These are phyloP conservation scores for Alternaria sp. DNA, from an alignment of 2,329 filamentous ascomycete genomes.

Conservation along the genomic window DNA sequence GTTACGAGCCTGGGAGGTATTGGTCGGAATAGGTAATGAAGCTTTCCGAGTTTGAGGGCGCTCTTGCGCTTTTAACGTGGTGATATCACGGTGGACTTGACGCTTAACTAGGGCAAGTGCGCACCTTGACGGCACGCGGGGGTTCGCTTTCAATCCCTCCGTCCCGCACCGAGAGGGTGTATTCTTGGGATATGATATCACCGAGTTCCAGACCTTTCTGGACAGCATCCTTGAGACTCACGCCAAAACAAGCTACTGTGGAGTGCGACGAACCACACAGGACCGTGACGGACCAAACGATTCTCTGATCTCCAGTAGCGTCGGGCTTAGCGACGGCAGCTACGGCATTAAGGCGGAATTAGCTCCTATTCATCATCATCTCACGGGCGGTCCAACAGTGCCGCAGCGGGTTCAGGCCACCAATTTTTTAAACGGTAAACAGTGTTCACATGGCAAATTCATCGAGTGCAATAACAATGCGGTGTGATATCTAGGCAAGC, in stretches of 20 bases:
- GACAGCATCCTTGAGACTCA: neutral
- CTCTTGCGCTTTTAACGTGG: neutral
- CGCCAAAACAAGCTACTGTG: neutral
- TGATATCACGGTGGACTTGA: neutral
- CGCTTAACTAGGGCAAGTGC: neutral
- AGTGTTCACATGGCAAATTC: neutral
- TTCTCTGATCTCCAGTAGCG: neutral
- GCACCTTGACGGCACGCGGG: neutral
- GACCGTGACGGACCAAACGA: neutral
- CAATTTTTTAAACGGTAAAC: no score
- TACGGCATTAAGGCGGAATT: neutral
- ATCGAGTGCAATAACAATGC: neutral
- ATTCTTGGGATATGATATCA: neutral
- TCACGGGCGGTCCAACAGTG: neutral
- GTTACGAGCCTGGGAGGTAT: neutral
- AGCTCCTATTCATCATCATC: neutral
- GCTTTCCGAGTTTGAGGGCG: neutral
- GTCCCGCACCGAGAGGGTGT: neutral
- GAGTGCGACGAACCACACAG: neutral
- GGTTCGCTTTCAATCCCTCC: neutral
- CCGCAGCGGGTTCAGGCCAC: neutral
- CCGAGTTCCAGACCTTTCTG: neutral
- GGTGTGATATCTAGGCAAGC: constrained; percentile 2
- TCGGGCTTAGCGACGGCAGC: neutral
- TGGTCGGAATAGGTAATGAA: neutral